Base-by-base conservation (phyloP, 306 rosid genomes). In the Astragalus membranaceus region DNA sequence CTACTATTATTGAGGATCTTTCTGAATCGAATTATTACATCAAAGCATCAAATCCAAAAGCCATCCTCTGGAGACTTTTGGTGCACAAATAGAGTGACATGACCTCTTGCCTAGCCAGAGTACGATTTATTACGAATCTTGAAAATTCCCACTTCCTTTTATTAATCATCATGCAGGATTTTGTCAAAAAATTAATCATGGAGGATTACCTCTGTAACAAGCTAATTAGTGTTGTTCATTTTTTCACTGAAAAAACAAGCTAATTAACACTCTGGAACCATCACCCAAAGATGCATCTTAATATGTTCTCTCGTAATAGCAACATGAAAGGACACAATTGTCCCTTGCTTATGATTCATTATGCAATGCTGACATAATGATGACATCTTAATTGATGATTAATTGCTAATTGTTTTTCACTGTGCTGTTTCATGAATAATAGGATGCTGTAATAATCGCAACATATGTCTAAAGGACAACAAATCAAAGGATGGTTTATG, bases 71-170 rank as follows among this genome's bases (percentile, higher is more conserved):
- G 5, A 61, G 50, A 10, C 66, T 77, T 26, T 26, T 26, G 67
- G 68, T 49, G 47, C 64, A 50, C 47, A 64, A 74, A 48, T 70
- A 15, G 61, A 58, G 55, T 70, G 78, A 41, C 51, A 41, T 66
- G 81, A 71, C 73, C 77, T 32, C 66, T 3, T 33, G 65, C 53
- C 68, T 44, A 20, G 2, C 23, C 23, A 20, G 30, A 10, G 59
- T 48, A 64, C 52, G 70, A 73, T 71, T 78, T 49, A 20, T 81
- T 52, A 50, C 55, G 73, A 79, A 75, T 57, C 77, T 57, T 17
- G 29, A 36, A 67, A 75, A 29, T 62, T 55, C 53, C 47, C 33
- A 7, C 4, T 46, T 26, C 12, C 17, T 55, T 12, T 44, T 12
- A 73, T 44, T 12, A 39, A 73, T 20, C 49, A 72, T 11, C n/a